Evolutionary conservation across 2,329 filamentous ascomycete genomes (phyloP).

Genomic region (Xylariaceae sp.): DNA sequence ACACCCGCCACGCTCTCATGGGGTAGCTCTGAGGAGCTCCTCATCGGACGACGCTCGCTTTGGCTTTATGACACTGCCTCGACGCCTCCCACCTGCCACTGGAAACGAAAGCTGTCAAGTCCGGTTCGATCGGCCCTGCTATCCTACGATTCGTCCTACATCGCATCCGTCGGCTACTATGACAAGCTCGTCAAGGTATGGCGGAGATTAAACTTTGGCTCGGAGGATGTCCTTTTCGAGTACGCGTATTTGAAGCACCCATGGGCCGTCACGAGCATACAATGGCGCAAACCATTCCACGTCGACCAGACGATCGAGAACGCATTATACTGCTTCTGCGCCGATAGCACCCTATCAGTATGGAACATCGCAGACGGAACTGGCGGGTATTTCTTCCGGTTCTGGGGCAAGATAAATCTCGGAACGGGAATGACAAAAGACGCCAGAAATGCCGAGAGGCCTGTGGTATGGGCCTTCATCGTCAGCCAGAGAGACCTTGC

Average conservation of each 20-base stretch:
- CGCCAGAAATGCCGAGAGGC: conserved; percentile 23
- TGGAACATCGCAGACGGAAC: conserved; percentile 76
- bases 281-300: conserved; percentile 78
- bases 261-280: conserved; percentile 68
- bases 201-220: conserved; percentile 78
- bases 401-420: conserved; percentile 79
- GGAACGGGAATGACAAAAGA: conserved; percentile 58
- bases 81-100: conserved; percentile 52
- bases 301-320: conserved; percentile 75
- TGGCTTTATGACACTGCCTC: conserved; percentile 57
- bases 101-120: conserved; percentile 70
- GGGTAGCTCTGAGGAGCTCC: conserved; percentile 78
- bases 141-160: conserved; percentile 80
- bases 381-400: conserved; percentile 63
- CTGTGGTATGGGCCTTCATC: conserved; percentile 67
- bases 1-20: conserved; percentile 63
- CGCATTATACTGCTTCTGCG: conserved; percentile 82
- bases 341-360: conserved; percentile 72
- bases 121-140: conserved; percentile 68
- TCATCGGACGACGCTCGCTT: conserved; percentile 67
- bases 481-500: conserved; percentile 77
- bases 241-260: conserved; percentile 87
- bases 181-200: conserved; percentile 90
- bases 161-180: conserved; percentile 72
- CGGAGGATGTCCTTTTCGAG: conserved; percentile 80